A percentile compares a stretch with the other conserved stretches of the same genome.
phyloP scores from a whole-genome alignment of 768 basidiomycete species.

The Kwoniella sp. region DNA sequence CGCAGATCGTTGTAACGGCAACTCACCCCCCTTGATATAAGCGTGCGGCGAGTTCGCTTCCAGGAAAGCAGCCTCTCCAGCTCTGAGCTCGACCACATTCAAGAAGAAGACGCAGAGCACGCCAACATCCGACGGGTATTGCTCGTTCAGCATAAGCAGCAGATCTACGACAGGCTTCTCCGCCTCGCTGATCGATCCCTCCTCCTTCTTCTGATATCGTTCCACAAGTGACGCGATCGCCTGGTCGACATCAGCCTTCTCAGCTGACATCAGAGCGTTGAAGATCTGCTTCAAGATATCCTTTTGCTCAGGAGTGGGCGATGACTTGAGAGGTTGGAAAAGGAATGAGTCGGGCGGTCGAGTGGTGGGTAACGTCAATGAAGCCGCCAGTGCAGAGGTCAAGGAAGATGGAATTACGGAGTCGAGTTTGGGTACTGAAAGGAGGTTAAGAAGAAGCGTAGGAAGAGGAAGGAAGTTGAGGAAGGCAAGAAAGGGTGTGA shows the following conservation, averaged over 20 bases:
- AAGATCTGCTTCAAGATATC: slow-evolving; percentile 73
- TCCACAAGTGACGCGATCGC: slow-evolving; percentile 65
- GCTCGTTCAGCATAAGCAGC: slow-evolving; percentile 62
- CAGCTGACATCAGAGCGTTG: slow-evolving; percentile 77
- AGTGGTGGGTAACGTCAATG: slow-evolving; percentile 60
- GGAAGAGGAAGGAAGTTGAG: slow-evolving; percentile 88
- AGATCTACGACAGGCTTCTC: slow-evolving; percentile 58
- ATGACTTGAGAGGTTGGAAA: slow-evolving; percentile 31
- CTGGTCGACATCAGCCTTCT: slow-evolving; percentile 58
- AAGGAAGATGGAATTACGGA: slow-evolving; percentile 64
- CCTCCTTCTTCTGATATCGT: slow-evolving; percentile 62
- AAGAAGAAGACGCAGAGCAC: slow-evolving; percentile 85
- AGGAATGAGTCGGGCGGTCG: slow-evolving; percentile 55
- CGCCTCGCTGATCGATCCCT: slow-evolving; percentile 57
- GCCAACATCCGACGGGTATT: slow-evolving; percentile 93
- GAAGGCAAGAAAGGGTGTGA: slow-evolving; percentile 84
- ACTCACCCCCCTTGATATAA: slow-evolving; percentile 85
- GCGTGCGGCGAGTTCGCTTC: slow-evolving; percentile 97
- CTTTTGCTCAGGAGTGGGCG: slow-evolving; percentile 61
- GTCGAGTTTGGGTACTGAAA: slow-evolving; percentile 72
- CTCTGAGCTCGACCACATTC: slow-evolving; percentile 75
- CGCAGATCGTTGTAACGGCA: no score
- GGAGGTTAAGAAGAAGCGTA: slow-evolving; percentile 69
- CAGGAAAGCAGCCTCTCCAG: slow-evolving; percentile 90
- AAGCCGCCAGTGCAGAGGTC: slow-evolving; percentile 60